These are phyloP conservation scores for Westerdykella aurantiaca DNA, from an alignment of 2,329 filamentous ascomycete genomes.

Conservation along the genomic window DNA sequence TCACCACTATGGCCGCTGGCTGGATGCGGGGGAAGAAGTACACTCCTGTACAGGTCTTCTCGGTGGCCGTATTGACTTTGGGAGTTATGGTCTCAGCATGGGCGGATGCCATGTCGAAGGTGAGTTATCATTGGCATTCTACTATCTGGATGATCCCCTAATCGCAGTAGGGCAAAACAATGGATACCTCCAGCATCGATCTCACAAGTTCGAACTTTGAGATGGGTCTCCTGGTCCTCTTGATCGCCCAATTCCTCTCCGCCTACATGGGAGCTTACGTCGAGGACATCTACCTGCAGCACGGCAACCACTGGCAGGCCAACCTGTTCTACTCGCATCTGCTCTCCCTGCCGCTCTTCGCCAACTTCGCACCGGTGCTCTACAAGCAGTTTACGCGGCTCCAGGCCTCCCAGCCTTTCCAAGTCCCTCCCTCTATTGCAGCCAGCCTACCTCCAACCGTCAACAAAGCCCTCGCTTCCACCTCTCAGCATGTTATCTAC, in stretches of 20 bases:
- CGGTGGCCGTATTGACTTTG: conserved; percentile 75
- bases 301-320: conserved; percentile 89
- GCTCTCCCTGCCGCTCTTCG: conserved; percentile 69
- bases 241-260: conserved; percentile 81
- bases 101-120: conserved; percentile 83
- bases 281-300: conserved; percentile 77
- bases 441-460: conserved; percentile 23
- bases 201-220: conserved; percentile 47
- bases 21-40: conserved; percentile 82
- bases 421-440: conserved; percentile 29
- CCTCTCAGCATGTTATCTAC: conserved; percentile 65
- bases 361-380: conserved; percentile 64
- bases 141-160: conserved; percentile 2
- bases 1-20: conserved; percentile 91
- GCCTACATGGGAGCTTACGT: conserved; percentile 95
- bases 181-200: conserved; percentile 38
- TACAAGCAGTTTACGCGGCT: conserved; percentile 59
- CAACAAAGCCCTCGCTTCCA: conserved; percentile 27
- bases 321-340: conserved; percentile 90
- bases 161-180: conserved; percentile 38
- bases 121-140: conserved; percentile 33
- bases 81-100: conserved; percentile 85
- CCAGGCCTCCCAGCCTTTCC: conserved; percentile 57
- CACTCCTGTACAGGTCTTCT: conserved; percentile 69
- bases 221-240: conserved; percentile 73